Base-by-base conservation (phyloP, 345 rosid species). In the Gossypium turneri region DNA sequence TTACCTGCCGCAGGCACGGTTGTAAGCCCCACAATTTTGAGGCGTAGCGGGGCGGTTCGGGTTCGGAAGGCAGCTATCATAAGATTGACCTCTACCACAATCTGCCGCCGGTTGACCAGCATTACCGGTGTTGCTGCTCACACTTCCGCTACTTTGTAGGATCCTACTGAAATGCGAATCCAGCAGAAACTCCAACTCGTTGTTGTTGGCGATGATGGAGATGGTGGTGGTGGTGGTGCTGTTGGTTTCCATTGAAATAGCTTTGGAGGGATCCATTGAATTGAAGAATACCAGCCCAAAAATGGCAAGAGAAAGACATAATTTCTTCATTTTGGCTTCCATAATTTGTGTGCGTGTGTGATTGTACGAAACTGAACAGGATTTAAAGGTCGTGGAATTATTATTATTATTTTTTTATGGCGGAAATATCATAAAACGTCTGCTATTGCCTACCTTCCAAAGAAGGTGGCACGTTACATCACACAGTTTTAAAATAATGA, bases 11-110 rank as follows among this genome's bases (percentile, higher is more conserved):
- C 72, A 68, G 29, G 22, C 11, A 68, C 72, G 72, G 58, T 9
- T 50, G 44, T 68, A 68, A 13, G 3, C 0, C 58, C 72, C 72
- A 12, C 72, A 68, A 50, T 50, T 68, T 50, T 68, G 44, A 15
- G 58, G 24, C 12, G 12, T n/a, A 12, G 0, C 4, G 1, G 73
- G 73, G 2, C 73, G 58, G 59, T 68, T 68, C 34, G 44, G 72
- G 41, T 68, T 68, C 11, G 73, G 73, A 68, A 50, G 15, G 59
- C 73, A 68, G 59, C 59, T 50, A n/a, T 50, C 59, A 27, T 50
- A 68, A 16, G 73, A 3, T 3, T 16, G 15, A 50, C 12, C 2
- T 68, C 59, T 50, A 13, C 73, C 73, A 17, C 73, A 68, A 17
- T 50, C 8, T 25, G 24, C 16, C 2, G 3, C 44, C 2, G 45